These are phyloP conservation scores for Eucalyptus sideroxylon DNA, from an alignment of 345 rosid genomes.

Conservation along the genomic window DNA sequence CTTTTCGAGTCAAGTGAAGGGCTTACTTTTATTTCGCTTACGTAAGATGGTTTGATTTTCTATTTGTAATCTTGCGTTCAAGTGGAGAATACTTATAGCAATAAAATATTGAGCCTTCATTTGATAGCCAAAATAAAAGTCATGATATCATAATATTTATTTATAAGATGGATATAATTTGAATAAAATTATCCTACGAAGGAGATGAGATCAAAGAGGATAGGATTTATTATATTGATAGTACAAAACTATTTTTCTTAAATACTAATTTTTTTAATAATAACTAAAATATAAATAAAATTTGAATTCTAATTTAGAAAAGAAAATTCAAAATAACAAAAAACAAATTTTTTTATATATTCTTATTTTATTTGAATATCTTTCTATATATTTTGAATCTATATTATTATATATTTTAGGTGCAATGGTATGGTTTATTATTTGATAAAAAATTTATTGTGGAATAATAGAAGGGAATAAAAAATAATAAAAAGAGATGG, in stretches of 20 bases:
- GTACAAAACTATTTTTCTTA: not conserved
- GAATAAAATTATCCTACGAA: not conserved
- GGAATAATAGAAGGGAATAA: not conserved
- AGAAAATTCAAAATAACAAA: not conserved
- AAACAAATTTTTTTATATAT: not conserved
- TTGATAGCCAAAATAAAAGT: too few species aligned
- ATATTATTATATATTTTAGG: not conserved
- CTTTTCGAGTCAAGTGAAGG: not conserved
- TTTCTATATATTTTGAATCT: not conserved
- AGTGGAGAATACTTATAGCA: not conserved
- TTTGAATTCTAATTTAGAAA: not conserved
- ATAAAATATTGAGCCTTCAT: not conserved
- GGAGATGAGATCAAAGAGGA: not conserved
- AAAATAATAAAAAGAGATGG: not conserved
- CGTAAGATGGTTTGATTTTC: not conserved
- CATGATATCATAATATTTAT: too few species aligned
- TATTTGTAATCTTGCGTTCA: not conserved
- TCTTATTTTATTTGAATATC: not conserved
- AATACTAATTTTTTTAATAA: not conserved
- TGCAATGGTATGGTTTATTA: not conserved
- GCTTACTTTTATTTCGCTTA: not conserved
- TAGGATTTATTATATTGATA: not conserved
- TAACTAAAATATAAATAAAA: not conserved
- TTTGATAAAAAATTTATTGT: not conserved
- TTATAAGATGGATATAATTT: too few species aligned